Percentiles rank a stretch among this genome's conserved stretches.
Conservation (phyloP, 2,329 filamentous ascomycete genomes). For the Curvularia eragrostidis region DNA sequence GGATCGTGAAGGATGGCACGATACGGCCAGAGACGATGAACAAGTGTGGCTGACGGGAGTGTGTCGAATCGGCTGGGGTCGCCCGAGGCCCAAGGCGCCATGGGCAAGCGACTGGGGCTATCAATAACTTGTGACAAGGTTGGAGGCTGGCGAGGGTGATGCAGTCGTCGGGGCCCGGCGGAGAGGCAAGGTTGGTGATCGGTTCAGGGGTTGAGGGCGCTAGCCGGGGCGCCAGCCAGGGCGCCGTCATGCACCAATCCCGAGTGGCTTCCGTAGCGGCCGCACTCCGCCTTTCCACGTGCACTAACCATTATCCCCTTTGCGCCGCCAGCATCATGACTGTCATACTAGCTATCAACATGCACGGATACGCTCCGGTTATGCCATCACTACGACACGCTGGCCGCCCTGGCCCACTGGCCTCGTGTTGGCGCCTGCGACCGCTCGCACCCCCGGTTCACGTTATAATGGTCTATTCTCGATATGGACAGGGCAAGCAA, state of each 20-base stretch:
- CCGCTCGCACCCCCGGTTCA: constrained; percentile 28
- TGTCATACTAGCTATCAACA: constrained; percentile 10
- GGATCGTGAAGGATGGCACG: constrained; percentile 2
- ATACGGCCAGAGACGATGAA: constrained; percentile 6
- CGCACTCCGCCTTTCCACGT: constrained; percentile 21
- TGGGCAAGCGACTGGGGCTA: constrained; percentile 11
- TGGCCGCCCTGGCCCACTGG: constrained; percentile 24
- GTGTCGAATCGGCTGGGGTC: constrained; percentile 2
- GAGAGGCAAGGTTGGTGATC: constrained; percentile 27
- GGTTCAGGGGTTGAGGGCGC: constrained; percentile 17
- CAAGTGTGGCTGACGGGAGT: constrained; percentile 17
- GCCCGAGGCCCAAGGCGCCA: constrained; percentile 1
- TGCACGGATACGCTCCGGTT: constrained; percentile 23
- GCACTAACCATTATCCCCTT: constrained; percentile 11
- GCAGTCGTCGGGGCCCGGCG: constrained; percentile 21
- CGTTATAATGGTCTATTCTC: constrained; percentile 14
- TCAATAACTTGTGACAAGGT: constrained; percentile 5
- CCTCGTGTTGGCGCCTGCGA: constrained; percentile 18
- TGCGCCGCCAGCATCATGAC: constrained; percentile 2
- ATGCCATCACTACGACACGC: constrained; percentile 14
- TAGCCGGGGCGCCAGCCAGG: constrained; percentile 17
- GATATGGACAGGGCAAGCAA: constrained; percentile 16
- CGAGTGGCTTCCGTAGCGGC: constrained; percentile 27
- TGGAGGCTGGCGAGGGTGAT: constrained; percentile 15
- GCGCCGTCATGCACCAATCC: constrained; percentile 4